Evolutionary conservation across 108 stramenopile genomes (phyloP).

Genomic region (Fistulifera solaris): DNA sequence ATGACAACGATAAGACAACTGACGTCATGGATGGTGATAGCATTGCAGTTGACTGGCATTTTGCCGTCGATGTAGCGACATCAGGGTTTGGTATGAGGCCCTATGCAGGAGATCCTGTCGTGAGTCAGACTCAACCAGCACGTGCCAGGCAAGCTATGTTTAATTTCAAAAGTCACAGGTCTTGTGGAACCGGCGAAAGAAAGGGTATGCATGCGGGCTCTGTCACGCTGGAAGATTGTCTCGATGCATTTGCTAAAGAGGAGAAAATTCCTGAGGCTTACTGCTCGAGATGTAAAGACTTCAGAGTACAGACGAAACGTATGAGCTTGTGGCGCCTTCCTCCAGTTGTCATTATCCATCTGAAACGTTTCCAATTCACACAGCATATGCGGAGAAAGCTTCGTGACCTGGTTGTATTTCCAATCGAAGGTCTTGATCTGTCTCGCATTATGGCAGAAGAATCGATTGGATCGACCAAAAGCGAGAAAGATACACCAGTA

Average conservation of each 20-base stretch:
- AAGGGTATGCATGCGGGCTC: slow-evolving; percentile 45
- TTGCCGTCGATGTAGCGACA: slow-evolving; percentile 70
- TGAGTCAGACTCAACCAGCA: slow-evolving; percentile 13
- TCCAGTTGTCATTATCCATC: slow-evolving; percentile 87
- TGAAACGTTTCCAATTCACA: slow-evolving; percentile 96
- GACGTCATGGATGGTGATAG: slow-evolving; percentile 80
- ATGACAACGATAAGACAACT: slow-evolving; percentile 64
- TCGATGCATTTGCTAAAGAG: slow-evolving; percentile 79
- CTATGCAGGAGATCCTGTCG: slow-evolving; percentile 11
- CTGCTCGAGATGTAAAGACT: slow-evolving; percentile 89
- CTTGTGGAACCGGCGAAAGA: slow-evolving; percentile 40
- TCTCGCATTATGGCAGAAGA: slow-evolving; percentile 71
- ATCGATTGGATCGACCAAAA: not conserved
- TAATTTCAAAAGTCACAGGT: slow-evolving; percentile 41
- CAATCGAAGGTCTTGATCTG: slow-evolving; percentile 80
- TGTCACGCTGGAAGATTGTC: slow-evolving; percentile 77
- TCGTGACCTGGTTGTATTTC: slow-evolving; percentile 88
- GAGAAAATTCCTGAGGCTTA: slow-evolving; percentile 82
- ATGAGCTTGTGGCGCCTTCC: slow-evolving; percentile 91
- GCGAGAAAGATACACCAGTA: not conserved
- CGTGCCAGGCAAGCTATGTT: slow-evolving; percentile 19
- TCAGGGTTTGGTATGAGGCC: slow-evolving; percentile 61
- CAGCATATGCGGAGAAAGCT: slow-evolving; percentile 84
- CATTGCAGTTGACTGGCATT: slow-evolving; percentile 81
- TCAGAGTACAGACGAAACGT: slow-evolving; percentile 75